Evolutionary conservation across 73 alveolate species (phyloP).

Genomic region (Paramecium sexaurelia): DNA sequence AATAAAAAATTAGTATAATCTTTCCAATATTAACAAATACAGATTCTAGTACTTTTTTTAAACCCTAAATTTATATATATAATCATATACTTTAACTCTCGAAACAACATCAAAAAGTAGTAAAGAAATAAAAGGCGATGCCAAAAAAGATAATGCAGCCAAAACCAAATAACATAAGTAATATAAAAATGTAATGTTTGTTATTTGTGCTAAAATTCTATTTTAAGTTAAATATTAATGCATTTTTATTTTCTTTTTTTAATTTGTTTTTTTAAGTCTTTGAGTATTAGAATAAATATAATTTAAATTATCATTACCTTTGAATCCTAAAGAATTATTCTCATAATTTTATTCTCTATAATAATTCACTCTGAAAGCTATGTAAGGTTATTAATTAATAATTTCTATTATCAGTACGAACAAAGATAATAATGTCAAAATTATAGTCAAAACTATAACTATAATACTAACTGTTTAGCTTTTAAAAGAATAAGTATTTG

Average conservation of each 20-base stretch:
- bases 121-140: conserved; percentile 14
- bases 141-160: not conserved
- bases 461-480: not conserved
- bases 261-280: not conserved
- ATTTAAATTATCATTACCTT: not conserved
- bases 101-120: conserved; percentile 4
- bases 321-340: not conserved
- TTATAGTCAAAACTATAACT: not conserved
- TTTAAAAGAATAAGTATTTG: not conserved
- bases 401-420: not conserved
- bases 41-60: not conserved
- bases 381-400: conserved; percentile 9
- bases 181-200: not conserved
- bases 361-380: conserved; percentile 7
- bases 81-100: not conserved
- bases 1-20: not conserved
- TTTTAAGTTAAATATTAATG: not conserved
- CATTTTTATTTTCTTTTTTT: conserved; percentile 5
- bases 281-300: not conserved
- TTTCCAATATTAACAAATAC: not conserved
- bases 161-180: not conserved
- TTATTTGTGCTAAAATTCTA: not conserved
- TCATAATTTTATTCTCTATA: not conserved
- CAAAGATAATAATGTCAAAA: not conserved
- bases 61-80: not conserved